Evolutionary conservation across 2,329 filamentous ascomycete species (phyloP), one percentile per base, ranked within the genome.

Genomic region (Penicillium olsonii): DNA sequence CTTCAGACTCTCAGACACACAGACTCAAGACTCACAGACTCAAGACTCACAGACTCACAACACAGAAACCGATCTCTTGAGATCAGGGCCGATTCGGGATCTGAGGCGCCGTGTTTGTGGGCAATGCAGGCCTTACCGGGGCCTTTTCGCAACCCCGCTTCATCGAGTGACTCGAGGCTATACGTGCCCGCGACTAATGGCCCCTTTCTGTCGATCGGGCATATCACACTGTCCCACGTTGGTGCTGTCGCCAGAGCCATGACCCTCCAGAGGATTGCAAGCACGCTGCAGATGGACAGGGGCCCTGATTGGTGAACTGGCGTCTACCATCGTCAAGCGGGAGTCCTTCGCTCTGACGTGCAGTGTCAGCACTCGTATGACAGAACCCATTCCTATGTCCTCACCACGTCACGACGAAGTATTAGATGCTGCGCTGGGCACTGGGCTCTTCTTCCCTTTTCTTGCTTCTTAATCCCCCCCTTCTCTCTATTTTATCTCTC

Each of bases 151-250:
- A n/a, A 37, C 45, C 45, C 45, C 45, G 39, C 47, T 42, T 45
- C 29, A 31, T 6, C n/a, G 29, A 31, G 12, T 31, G 12, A n/a
- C 29, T 31, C 29, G 12, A n/a, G 5, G 27, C 27, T 11, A 29
- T 31, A 31, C 29, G 14, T 29, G 27, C 10, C 27, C 27, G 4
- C 27, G 4, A 14, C 12, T 29, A 6, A n/a, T 29, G 12, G 14
- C 29, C 29, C 29, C 12, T 31, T 31, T 31, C 12, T n/a, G 12
- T n/a, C 7, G 12, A 31, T n/a, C 12, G 40, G 19, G 41, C 56
- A 59, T 59, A 59, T 60, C 57, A 60, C 37, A 42, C 46, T 52
- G 57, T 60, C 59, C 54, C 57, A 61, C 58, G 58, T 61, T 60
- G 58, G 50, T 60, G 56, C 55, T 31, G 12, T 31, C n/a, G 26